A percentile compares a stretch with the other conserved stretches of the same genome.
Evolutionary conservation across 169 alveolate genomes (phyloP).

Genomic region (Eimeria brunetti): DNA sequence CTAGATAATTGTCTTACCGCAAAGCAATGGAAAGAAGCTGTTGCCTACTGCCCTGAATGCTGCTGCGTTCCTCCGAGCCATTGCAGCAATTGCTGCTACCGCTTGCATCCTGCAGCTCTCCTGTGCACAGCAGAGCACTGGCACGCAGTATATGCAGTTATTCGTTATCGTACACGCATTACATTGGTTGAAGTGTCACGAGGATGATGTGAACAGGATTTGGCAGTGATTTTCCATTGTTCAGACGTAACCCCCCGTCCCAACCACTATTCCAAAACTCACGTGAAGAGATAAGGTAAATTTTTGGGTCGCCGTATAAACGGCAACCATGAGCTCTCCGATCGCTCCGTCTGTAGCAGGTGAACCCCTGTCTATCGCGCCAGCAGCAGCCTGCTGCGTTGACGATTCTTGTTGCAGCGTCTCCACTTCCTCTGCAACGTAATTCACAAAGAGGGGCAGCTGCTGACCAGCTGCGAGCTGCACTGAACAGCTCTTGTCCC

Average conservation of each 20-base stretch:
- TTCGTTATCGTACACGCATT: background rate
- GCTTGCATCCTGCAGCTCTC: slow-evolving; percentile 75
- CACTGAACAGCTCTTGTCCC: slow-evolving; percentile 64
- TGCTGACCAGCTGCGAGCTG: slow-evolving; percentile 72
- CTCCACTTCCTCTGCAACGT: slow-evolving; percentile 56
- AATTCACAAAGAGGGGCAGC: slow-evolving; percentile 66
- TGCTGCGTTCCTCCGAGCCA: slow-evolving; percentile 65
- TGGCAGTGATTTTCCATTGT: background rate
- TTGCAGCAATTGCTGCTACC: slow-evolving; percentile 62
- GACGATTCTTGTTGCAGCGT: slow-evolving; percentile 15
- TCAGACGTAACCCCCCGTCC: background rate
- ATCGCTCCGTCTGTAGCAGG: slow-evolving; percentile 19
- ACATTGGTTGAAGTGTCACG: background rate
- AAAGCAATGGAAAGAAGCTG: slow-evolving; percentile 71
- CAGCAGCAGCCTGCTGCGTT: slow-evolving; percentile 1
- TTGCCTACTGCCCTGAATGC: slow-evolving; percentile 50
- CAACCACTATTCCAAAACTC: background rate
- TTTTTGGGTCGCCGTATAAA: slow-evolving; percentile 53
- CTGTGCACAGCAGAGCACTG: background rate
- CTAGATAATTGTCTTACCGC: slow-evolving; percentile 14
- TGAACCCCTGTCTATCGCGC: background rate
- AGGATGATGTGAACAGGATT: background rate
- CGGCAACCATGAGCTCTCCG: slow-evolving; percentile 71
- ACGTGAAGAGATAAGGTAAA: slow-evolving; percentile 51
- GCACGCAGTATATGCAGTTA: background rate